phyloP scores from a whole-genome alignment of 2,329 filamentous ascomycete genomes.

The Colletotrichum orbiculare region DNA sequence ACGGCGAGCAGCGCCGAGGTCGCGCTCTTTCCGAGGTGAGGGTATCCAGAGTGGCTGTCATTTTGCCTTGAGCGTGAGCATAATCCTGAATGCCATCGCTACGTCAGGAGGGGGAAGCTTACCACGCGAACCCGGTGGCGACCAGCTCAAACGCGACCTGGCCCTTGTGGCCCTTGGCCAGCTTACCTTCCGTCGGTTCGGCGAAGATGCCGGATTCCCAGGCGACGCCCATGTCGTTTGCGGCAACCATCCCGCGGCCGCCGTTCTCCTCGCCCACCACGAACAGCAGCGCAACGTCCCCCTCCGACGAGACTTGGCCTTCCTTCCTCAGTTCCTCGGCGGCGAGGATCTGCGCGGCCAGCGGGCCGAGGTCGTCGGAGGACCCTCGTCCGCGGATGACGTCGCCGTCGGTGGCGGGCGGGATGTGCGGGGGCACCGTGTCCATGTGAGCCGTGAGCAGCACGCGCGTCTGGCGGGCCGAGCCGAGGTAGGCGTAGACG shows the following conservation, averaged over 20 bases:
- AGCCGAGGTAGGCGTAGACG: slow-evolving; percentile 52
- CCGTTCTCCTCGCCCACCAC: slow-evolving; percentile 43
- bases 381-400: slow-evolving; percentile 59
- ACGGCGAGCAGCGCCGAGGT: slow-evolving; percentile 46
- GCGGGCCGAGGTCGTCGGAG: slow-evolving; percentile 48
- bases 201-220: slow-evolving; percentile 45
- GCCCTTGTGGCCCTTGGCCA: slow-evolving; percentile 42
- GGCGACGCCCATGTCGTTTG: slow-evolving; percentile 52
- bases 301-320: slow-evolving; percentile 30
- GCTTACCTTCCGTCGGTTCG: slow-evolving; percentile 43
- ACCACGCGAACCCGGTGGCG: slow-evolving; percentile 43
- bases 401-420: slow-evolving; percentile 53
- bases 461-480: slow-evolving; percentile 43
- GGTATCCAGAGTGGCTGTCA: slow-evolving; percentile 49
- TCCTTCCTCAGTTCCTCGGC: slow-evolving; percentile 37
- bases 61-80: too few species aligned
- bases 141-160: slow-evolving; percentile 44
- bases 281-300: slow-evolving; percentile 40
- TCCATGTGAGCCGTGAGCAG: slow-evolving; percentile 50
- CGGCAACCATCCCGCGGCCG: slow-evolving; percentile 40
- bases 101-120: slow-evolving; percentile 21
- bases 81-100: background rate
- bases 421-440: slow-evolving; percentile 62
- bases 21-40: slow-evolving; percentile 47
- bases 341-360: slow-evolving; percentile 44